Evolutionary conservation across 2,329 filamentous ascomycete genomes (phyloP), one percentile per base, ranked within the genome.

Genomic region (Diaporthe sp.): DNA sequence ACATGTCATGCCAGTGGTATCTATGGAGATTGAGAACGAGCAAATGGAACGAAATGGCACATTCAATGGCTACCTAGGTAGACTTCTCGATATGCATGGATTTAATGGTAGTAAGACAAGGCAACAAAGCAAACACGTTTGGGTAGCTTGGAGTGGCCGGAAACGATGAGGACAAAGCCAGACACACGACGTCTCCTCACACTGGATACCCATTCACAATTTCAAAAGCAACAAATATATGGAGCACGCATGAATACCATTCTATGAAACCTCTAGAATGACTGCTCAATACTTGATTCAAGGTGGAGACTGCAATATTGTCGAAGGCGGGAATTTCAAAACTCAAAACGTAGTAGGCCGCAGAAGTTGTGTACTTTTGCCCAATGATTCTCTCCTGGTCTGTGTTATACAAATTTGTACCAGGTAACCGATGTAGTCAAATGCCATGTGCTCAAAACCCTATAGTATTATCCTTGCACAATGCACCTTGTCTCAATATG

Each of bases 91-190:
- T 37, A 3, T 34, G 9, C 7, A 42, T 28, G 3, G 15, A 31
- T 19, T 28, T 4, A 2, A 15, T 42, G 37, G 13, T 42, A 0
- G 15, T 19, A 5, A 28, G 34, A 31, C 31, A 53, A 49, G 13
- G 4, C 13, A 42, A 68, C 34, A 55, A 70, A 70, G 65, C 13
- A 42, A 22, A 28, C 3, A 34, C 15, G 37, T 15, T 17, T 55
- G 15, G 39, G 17, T 9, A 42, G 65, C 65, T 70, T 70, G 31
- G n/a, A 39, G 49, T 3, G 49, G 37, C 58, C 49, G 65, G 34
- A 70, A 70, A 42, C 34, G n/a, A 53, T 8, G 34, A 19, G 49
- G 34, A 70, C 65, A 70, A 70, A 70, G 65, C n/a, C 31, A 55
- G 25, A 19, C 31, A 39, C 65, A 53, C 2, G 19, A 25, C 2